Evolutionary conservation across 1,284 basidiomycete genomes (phyloP).

Genomic region (Ceratobasidium sp.): DNA sequence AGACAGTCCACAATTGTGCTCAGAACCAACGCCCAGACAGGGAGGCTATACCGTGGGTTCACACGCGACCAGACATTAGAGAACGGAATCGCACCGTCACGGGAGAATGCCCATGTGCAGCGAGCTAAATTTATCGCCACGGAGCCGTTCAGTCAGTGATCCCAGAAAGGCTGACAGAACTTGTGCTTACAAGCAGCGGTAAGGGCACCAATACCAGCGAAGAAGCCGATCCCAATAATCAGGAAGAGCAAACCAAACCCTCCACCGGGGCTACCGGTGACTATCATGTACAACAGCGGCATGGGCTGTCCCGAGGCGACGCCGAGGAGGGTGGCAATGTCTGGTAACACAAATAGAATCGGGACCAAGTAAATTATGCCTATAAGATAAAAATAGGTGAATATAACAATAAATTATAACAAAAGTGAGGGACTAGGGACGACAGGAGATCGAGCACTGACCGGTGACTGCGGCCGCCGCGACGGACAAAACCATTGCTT

Average conservation of each 20-base stretch:
- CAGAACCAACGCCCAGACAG: slow-evolving; percentile 60
- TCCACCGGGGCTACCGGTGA: slow-evolving; percentile 60
- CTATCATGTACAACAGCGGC: slow-evolving; percentile 61
- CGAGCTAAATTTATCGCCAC: slow-evolving; percentile 51
- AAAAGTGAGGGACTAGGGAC: too few species aligned
- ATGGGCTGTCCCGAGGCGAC: slow-evolving; percentile 62
- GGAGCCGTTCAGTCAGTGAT: not conserved
- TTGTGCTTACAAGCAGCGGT: slow-evolving; percentile 58
- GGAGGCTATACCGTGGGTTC: slow-evolving; percentile 59
- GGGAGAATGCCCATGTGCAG: slow-evolving; percentile 62
- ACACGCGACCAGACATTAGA: slow-evolving; percentile 59
- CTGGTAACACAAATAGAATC: slow-evolving; percentile 62
- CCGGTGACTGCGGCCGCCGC: slow-evolving; percentile 62
- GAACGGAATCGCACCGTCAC: slow-evolving; percentile 62
- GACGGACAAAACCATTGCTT: slow-evolving; percentile 61
- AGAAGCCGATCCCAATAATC: slow-evolving; percentile 63
- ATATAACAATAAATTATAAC: too few species aligned
- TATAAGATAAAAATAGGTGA: not conserved
- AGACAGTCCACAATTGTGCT: slow-evolving; percentile 60
- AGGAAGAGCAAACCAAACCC: slow-evolving; percentile 63
- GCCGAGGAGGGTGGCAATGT: slow-evolving; percentile 58
- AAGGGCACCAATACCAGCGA: slow-evolving; percentile 62
- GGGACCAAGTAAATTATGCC: slow-evolving; percentile 60
- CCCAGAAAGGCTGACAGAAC: not conserved
- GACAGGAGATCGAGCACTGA: slow-evolving; percentile 53